Percentiles rank a stretch among this genome's conserved stretches.
These are phyloP conservation scores for Posidonia australis DNA, from an alignment of 106 monocot species.

Conservation along the genomic window DNA sequence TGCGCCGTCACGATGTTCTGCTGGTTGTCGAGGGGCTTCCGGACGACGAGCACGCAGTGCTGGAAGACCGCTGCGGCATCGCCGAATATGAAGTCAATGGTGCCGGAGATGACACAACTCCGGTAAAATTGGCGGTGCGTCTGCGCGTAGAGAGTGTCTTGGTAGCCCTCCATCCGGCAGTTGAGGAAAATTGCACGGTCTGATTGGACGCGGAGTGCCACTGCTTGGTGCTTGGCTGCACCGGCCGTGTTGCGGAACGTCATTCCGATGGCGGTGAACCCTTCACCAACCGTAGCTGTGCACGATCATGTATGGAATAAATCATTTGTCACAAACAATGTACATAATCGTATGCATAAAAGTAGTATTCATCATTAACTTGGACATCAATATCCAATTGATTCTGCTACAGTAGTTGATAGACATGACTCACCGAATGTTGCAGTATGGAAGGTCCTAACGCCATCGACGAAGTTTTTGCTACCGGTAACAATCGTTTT, in stretches of 20 bases:
- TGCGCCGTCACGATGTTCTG: conserved; percentile 75
- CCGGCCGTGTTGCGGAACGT: conserved; percentile 22
- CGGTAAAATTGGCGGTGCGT: conserved; percentile 57
- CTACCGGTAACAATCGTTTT: conserved; percentile 54
- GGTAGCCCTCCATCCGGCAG: conserved; percentile 68
- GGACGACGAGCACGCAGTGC: conserved; percentile 48
- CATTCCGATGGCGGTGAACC: conserved; percentile 13
- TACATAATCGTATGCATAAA: too few species aligned
- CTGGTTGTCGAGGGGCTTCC: conserved; percentile 61
- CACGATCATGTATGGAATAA: too few species aligned
- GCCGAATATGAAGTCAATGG: conserved; percentile 85
- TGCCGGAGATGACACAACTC: conserved; percentile 59
- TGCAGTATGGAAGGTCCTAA: conserved; percentile 46
- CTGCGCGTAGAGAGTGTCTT: conserved; percentile 77
- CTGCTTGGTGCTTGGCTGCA: conserved; percentile 47
- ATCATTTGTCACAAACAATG: too few species aligned
- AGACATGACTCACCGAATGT: conserved; percentile 39
- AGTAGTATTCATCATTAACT: too few species aligned
- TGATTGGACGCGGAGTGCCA: conserved; percentile 32
- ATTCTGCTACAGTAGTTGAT: not conserved
- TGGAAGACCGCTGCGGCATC: conserved; percentile 44
- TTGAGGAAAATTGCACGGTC: conserved; percentile 53
- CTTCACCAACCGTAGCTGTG: conserved; percentile 14
- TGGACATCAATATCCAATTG: too few species aligned
- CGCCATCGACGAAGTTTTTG: conserved; percentile 52